Base-by-base conservation (phyloP, 2,329 filamentous ascomycete species). In the Cladosporium oxysporum region DNA sequence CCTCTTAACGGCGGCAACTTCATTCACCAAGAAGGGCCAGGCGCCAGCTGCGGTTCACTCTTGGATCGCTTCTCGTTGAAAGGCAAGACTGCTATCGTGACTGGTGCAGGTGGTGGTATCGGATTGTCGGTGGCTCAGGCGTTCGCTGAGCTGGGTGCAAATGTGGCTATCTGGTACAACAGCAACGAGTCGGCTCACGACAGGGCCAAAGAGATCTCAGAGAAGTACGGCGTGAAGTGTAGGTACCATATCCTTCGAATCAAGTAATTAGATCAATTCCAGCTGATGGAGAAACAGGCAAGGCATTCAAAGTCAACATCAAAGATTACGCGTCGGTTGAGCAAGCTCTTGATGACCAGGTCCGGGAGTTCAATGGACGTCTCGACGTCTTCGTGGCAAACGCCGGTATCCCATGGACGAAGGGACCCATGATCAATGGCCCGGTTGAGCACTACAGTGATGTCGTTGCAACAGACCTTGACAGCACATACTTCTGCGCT, bases 371-470 rank as follows among this genome's bases (percentile, higher is more conserved):
- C 79, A 88, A 90, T 74, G 88, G 88, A 66, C 86, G 90, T 7
- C 84, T 93, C 12, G 91, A 93, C 71, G 81, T 92, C 71, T 91
- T 93, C 72, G 85, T 93, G 58, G 90, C 90, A 71, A 93, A 93
- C 75, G 87, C 88, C 16, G 90, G 90, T 63, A 87, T 92, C 62
- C 83, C 87, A 0, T 92, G 89, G 89, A 87, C 85, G 1, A 83
- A 91, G 66, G 89, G 89, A 0, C 76, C 87, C 8, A 87, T 90
- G 75, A 81, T 91, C 35, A 87, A 91, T 67, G 89, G 87, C 26
- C 80, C 85, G 5, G 74, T 88, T 21, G 84, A 87, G 21, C 85
- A 87, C 72, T 91, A 91, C 79, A 83, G 83, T 58, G 85, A 87
- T 67, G 88, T 94, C 44, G 83, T 92, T 70, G 80, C 83, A 84